These are phyloP conservation scores for Beta corolliflora DNA, from an alignment of 179 eudicot genomes.

Conservation along the genomic window DNA sequence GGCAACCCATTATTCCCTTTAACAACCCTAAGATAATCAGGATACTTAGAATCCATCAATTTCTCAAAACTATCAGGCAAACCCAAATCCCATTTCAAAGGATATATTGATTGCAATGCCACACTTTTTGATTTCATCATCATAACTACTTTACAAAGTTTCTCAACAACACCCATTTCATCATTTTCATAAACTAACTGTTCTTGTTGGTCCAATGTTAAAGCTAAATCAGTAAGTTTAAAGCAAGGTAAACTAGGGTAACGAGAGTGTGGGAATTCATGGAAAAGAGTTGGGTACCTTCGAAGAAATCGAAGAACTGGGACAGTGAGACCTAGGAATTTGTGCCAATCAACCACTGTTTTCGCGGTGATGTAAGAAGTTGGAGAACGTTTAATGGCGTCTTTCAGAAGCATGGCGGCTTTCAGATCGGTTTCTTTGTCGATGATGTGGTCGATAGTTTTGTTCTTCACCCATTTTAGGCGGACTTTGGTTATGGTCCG, in stretches of 20 bases:
- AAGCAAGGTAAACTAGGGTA: slow-evolving; percentile 77
- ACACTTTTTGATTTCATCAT: slow-evolving; percentile 35
- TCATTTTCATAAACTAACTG: slow-evolving; percentile 31
- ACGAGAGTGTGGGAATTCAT: slow-evolving; percentile 79
- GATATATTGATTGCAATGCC: slow-evolving; percentile 34
- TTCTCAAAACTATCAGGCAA: slow-evolving; percentile 75
- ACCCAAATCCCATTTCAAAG: slow-evolving; percentile 85
- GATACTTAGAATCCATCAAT: slow-evolving; percentile 43
- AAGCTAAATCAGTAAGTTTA: slow-evolving; percentile 58
- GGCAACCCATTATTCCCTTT: slow-evolving; percentile 51
- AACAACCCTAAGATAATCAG: slow-evolving; percentile 55
- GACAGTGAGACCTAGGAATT: slow-evolving; percentile 70
- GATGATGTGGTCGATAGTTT: slow-evolving; percentile 66
- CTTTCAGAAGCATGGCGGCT: slow-evolving; percentile 81
- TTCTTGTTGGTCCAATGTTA: slow-evolving; percentile 48
- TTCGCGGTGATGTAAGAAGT: slow-evolving; percentile 63
- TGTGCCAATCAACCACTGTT: slow-evolving; percentile 65
- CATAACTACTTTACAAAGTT: slow-evolving; percentile 40
- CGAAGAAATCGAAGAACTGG: slow-evolving; percentile 85
- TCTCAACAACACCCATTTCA: slow-evolving; percentile 33
- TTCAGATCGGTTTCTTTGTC: slow-evolving; percentile 81
- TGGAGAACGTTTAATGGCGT: slow-evolving; percentile 68
- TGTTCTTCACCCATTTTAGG: slow-evolving; percentile 88
- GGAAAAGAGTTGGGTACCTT: slow-evolving; percentile 82
- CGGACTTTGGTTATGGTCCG: slow-evolving; percentile 68